Evolutionary conservation across 2,329 filamentous ascomycete genomes (phyloP).

Genomic region (Uncinocarpus reesii): DNA sequence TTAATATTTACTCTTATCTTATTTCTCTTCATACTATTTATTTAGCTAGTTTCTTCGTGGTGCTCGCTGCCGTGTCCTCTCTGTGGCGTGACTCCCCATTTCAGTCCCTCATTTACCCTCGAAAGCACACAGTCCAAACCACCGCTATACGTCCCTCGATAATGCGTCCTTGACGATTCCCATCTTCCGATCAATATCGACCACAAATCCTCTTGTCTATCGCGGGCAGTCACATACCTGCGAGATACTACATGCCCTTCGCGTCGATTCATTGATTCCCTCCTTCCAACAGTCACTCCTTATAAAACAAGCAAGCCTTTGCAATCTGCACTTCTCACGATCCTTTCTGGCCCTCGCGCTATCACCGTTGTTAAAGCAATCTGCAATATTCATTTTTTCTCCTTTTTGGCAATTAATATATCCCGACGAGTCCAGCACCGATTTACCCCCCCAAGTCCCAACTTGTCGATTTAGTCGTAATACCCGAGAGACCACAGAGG

Average conservation of each 20-base stretch:
- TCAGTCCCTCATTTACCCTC: slow-evolving; percentile 9
- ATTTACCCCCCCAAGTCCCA: background rate
- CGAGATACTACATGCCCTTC: background rate
- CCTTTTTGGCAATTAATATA: background rate
- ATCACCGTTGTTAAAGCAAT: background rate
- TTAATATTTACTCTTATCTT: slow-evolving; percentile 3
- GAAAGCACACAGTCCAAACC: background rate
- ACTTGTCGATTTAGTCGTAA: slow-evolving; percentile 11
- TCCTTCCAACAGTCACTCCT: slow-evolving; percentile 9
- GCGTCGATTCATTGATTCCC: background rate
- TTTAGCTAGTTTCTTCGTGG: background rate
- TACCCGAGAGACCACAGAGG: background rate
- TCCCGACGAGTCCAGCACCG: background rate
- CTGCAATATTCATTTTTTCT: background rate
- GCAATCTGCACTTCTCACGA: slow-evolving; percentile 1
- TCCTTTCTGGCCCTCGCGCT: slow-evolving; percentile 7
- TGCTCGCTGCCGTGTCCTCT: slow-evolving; percentile 5
- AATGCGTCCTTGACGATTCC: slow-evolving; percentile 7
- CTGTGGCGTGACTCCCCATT: slow-evolving; percentile 5
- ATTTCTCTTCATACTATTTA: slow-evolving; percentile 2
- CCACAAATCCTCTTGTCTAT: background rate
- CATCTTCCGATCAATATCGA: background rate
- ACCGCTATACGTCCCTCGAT: slow-evolving; percentile 6
- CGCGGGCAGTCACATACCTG: slow-evolving; percentile 1
- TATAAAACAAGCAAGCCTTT: slow-evolving; percentile 3